Evolutionary conservation across 768 basidiomycete genomes (phyloP), one percentile per base, ranked within the genome.

Genomic region (Termitomyces sp.): DNA sequence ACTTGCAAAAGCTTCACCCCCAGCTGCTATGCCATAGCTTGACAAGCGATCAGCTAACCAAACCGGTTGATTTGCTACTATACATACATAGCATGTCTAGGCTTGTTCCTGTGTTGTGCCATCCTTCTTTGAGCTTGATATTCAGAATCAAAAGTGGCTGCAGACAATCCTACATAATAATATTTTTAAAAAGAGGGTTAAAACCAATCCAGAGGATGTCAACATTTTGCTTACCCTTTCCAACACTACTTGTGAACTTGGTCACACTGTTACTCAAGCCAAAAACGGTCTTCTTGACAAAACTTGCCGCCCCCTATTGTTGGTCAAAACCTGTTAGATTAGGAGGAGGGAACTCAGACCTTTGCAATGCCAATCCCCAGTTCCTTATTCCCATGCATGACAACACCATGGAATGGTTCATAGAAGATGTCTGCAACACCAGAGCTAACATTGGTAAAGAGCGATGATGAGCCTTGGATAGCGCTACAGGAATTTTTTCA

Each of bases 361-460:
- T 97, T 94, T 7, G 96, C 96, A 60, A 98, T 92, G 22, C 96
- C 94, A 61, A 94, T 88, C 3, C 96, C 97, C 32, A 98, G 75
- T 60, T 98, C 96, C 69, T 88, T 90, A 74, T 96, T 96, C 3
- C 96, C 96, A 68, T 94, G 94, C 85, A 96, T 91, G 59, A 99
- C 91, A 35, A 96, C 91, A 38, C 96, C 96, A 60, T 95, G 90
- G 80, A 96, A 97, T 2, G 97, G 97, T 73, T 98, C 96, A 66
- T 98, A 97, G 80, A 99, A 98, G 66, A 98, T 96, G 73, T 99
- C 97, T 56, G 92, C 92, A 6, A 98, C 92, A 12, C 97, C 97
- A 33, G 95, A 97, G 70, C 94, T 96, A 70, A 99, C 95, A 69
- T 98, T 98, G 54, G 91, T 96, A 81, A 99, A 98, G 48, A 99